A percentile compares a stretch with the other conserved stretches of the same genome.
Conservation (phyloP, 345 rosid genomes). For the Nasturtium officinale region DNA sequence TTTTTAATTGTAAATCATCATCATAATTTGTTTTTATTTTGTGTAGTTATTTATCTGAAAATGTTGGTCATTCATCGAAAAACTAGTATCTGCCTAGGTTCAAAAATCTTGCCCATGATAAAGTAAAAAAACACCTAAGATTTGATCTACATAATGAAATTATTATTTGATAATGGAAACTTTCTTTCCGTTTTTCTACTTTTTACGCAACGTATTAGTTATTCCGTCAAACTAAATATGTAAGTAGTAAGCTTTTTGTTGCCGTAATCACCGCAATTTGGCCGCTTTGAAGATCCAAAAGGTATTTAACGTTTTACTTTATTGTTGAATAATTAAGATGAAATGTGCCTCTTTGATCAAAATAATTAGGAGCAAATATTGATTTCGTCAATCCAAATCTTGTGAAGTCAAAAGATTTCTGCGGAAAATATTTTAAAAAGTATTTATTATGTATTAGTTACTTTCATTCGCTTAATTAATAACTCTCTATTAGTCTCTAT, state of each 20-base stretch:
- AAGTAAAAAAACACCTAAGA: not conserved
- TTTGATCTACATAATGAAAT: not conserved
- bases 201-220: slow-evolving; percentile 26
- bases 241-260: slow-evolving; percentile 12
- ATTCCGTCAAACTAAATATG: slow-evolving; percentile 3
- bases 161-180: not conserved
- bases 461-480: not conserved
- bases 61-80: not conserved
- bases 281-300: slow-evolving; percentile 36
- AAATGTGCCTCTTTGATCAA: slow-evolving; percentile 13
- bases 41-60: not conserved
- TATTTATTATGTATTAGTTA: no score
- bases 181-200: slow-evolving; percentile 14
- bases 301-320: slow-evolving; percentile 17
- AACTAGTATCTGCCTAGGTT: not conserved
- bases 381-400: slow-evolving; percentile 17
- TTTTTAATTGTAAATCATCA: not conserved
- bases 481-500: no score
- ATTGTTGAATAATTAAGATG: not conserved
- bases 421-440: not conserved
- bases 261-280: slow-evolving; percentile 41
- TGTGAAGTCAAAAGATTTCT: not conserved
- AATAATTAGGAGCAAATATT: slow-evolving; percentile 1
- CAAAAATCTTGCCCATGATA: not conserved
- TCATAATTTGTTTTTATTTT: not conserved